Evolutionary conservation across 1,284 basidiomycete genomes (phyloP).

Genomic region (Ganoderma resinaceum): DNA sequence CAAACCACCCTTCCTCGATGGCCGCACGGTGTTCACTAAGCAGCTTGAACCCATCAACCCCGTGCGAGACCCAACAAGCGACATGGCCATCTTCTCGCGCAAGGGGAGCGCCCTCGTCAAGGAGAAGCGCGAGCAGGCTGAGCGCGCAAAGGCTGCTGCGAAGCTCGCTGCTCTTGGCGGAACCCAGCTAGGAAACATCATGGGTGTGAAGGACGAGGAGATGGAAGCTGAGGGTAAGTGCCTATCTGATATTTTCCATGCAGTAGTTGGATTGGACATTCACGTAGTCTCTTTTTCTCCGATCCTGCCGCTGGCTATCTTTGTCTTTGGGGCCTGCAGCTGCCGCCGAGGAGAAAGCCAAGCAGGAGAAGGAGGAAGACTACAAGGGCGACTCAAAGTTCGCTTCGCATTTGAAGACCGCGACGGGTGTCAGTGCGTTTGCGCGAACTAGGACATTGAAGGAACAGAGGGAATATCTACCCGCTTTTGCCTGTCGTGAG

Average conservation of each 20-base stretch:
- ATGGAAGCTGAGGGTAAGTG: slow-evolving; percentile 83
- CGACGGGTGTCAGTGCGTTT: slow-evolving; percentile 84
- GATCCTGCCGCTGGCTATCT: slow-evolving; percentile 1
- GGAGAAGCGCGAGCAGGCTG: slow-evolving; percentile 95
- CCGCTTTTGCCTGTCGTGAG: slow-evolving; percentile 97
- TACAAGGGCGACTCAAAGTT: slow-evolving; percentile 98
- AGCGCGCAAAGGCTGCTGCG: slow-evolving; percentile 94
- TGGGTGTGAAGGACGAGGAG: slow-evolving; percentile 97
- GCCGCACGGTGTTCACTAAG: slow-evolving; percentile 94
- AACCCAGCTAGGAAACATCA: slow-evolving; percentile 94
- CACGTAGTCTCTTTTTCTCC: slow-evolving; percentile 58
- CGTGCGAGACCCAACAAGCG: slow-evolving; percentile 91
- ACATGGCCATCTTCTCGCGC: slow-evolving; percentile 95
- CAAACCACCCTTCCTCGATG: slow-evolving; percentile 98
- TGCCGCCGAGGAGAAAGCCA: slow-evolving; percentile 59
- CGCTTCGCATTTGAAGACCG: slow-evolving; percentile 86
- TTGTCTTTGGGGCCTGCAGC: slow-evolving; percentile 50
- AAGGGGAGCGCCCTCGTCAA: slow-evolving; percentile 95
- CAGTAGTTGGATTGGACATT: slow-evolving; percentile 71
- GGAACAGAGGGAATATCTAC: slow-evolving; percentile 96
- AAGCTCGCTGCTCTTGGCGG: slow-evolving; percentile 94
- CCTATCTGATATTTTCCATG: slow-evolving; percentile 28
- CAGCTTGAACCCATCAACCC: slow-evolving; percentile 98
- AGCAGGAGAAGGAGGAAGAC: slow-evolving; percentile 53
- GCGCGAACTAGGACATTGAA: slow-evolving; percentile 86